Percentiles rank a stretch among this genome's conserved stretches.
These are phyloP conservation scores for Fragaria ananassa DNA, from an alignment of 306 rosid genomes.

Conservation along the genomic window DNA sequence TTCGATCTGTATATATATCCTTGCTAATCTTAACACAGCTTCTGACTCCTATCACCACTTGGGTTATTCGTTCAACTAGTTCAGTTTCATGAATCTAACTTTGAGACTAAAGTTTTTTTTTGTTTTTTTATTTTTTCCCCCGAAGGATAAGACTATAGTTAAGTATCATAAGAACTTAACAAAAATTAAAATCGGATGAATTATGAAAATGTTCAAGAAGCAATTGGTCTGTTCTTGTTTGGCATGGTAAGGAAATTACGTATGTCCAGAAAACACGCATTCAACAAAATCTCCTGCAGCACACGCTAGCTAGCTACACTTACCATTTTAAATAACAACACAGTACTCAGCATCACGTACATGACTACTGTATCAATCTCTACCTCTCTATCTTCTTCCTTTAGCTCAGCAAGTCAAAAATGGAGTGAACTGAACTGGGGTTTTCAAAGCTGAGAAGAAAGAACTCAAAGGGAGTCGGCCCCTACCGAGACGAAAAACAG, in stretches of 20 bases:
- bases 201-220: neutral
- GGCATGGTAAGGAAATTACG: neutral
- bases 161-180: too few species aligned
- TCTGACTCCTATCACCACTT: too few species aligned
- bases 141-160: too few species aligned
- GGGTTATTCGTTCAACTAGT: too few species aligned
- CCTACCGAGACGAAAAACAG: neutral
- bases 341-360: neutral
- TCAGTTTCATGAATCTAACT: too few species aligned
- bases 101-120: too few species aligned
- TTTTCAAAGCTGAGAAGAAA: neutral
- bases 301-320: neutral
- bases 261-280: conserved; percentile 11
- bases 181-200: neutral
- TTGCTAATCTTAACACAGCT: too few species aligned
- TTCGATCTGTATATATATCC: too few species aligned
- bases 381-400: neutral
- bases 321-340: neutral
- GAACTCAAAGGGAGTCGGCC: neutral
- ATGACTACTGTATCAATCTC: neutral
- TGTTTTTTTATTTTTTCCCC: too few species aligned
- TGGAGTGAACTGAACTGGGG: neutral
- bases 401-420: neutral
- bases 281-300: neutral
- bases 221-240: neutral